A percentile compares a stretch with the other conserved stretches of the same genome.
phyloP scores from a whole-genome alignment of 306 rosid genomes.

The Begonia fuchsioides region DNA sequence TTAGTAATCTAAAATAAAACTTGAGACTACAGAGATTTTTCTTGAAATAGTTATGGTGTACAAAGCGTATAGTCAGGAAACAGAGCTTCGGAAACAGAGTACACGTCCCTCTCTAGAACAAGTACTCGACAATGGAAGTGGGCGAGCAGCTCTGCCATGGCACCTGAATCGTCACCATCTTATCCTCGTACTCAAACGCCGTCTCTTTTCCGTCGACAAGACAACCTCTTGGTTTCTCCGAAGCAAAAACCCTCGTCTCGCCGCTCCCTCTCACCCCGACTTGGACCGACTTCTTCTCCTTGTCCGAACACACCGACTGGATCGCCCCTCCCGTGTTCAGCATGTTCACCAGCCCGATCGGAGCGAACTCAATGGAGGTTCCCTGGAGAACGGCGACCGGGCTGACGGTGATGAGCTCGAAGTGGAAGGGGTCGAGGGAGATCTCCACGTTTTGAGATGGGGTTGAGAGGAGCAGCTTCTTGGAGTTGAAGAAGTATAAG shows the following conservation, averaged over 20 bases:
- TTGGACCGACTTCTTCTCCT: constrained; percentile 17
- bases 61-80: too few relatives aligned
- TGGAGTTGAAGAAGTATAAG: constrained; percentile 44
- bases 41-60: too few relatives aligned
- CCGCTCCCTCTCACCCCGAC: constrained; percentile 64
- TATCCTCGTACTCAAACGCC: constrained; percentile 34
- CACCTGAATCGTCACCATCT: constrained; percentile 49
- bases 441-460: constrained; percentile 35
- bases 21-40: too few relatives aligned
- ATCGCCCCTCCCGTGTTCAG: constrained; percentile 79
- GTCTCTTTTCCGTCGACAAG: constrained; percentile 37
- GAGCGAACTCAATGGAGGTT: constrained; percentile 45
- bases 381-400: constrained; percentile 33
- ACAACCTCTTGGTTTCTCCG: constrained; percentile 45
- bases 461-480: constrained; percentile 41
- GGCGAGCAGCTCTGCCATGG: constrained; percentile 66
- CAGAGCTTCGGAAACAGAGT: too few relatives aligned
- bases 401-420: constrained; percentile 66
- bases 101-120: constrained; percentile 1
- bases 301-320: constrained; percentile 32
- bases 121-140: constrained; percentile 38
- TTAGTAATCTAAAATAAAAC: too few relatives aligned
- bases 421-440: constrained; percentile 71
- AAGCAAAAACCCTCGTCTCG: constrained; percentile 61
- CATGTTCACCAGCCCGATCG: constrained; percentile 81